A percentile compares a stretch with the other conserved stretches of the same genome.
Evolutionary conservation across 2,329 filamentous ascomycete genomes (phyloP).

Genomic region (Scedosporium dehoogii): DNA sequence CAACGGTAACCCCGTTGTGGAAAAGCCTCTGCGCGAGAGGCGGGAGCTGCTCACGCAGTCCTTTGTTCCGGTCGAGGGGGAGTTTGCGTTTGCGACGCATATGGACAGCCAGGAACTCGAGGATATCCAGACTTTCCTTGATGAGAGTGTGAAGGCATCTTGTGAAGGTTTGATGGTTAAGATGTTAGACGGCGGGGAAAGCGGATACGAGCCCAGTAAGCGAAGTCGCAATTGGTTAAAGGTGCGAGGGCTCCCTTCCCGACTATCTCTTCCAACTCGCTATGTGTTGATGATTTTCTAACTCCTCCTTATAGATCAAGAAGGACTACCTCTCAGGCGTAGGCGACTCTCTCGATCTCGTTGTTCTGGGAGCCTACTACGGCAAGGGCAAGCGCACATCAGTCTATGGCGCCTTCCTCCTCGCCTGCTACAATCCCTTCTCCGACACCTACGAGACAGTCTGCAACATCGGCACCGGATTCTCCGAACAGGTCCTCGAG

Average conservation of each 20-base stretch:
- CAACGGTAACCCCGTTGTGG: constrained; percentile 82
- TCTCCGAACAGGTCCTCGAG: constrained; percentile 89
- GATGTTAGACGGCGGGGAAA: constrained; percentile 91
- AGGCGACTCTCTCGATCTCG: constrained; percentile 91
- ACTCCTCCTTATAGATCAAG: constrained; percentile 55
- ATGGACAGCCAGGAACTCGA: constrained; percentile 85
- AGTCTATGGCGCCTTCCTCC: constrained; percentile 89
- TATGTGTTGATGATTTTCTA: constrained; percentile 1
- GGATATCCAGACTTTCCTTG: constrained; percentile 83
- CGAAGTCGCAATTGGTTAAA: constrained; percentile 98
- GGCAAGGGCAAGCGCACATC: constrained; percentile 93
- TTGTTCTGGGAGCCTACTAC: constrained; percentile 88
- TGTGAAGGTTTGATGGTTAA: constrained; percentile 99
- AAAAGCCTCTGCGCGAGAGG: constrained; percentile 76
- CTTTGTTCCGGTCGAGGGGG: constrained; percentile 72
- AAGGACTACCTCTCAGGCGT: constrained; percentile 94
- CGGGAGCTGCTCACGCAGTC: constrained; percentile 63
- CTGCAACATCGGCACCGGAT: constrained; percentile 97
- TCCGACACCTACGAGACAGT: constrained; percentile 85
- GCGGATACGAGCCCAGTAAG: constrained; percentile 91
- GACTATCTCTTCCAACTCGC: background rate
- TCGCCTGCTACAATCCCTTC: constrained; percentile 81
- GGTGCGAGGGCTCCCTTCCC: too few relatives aligned
- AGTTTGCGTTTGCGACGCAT: constrained; percentile 81
- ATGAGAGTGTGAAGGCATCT: constrained; percentile 89